Conservation (phyloP, 2,329 filamentous ascomycete genomes). For the Fusarium sp. region DNA sequence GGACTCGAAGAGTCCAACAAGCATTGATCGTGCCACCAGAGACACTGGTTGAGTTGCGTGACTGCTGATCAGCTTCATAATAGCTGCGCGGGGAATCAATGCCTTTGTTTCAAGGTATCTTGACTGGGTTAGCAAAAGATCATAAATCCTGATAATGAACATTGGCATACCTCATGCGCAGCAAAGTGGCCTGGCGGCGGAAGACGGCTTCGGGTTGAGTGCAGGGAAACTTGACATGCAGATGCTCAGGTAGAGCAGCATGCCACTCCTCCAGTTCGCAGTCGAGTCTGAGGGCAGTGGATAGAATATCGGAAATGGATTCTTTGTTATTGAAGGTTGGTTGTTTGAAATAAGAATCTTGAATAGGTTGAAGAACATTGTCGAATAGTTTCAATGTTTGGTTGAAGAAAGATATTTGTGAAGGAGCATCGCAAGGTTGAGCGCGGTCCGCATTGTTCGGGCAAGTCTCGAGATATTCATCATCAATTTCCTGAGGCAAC, state of each 20-base stretch:
- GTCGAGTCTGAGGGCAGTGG: conserved; percentile 38
- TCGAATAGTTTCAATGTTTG: conserved; percentile 43
- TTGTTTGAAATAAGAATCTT: conserved; percentile 28
- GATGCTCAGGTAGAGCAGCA: conserved; percentile 36
- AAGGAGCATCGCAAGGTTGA: conserved; percentile 42
- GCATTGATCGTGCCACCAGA: conserved; percentile 35
- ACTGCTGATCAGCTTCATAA: conserved; percentile 40
- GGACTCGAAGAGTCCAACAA: conserved; percentile 39
- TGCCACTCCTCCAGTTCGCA: conserved; percentile 45
- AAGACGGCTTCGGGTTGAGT: conserved; percentile 38
- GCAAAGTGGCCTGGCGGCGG: conserved; percentile 43
- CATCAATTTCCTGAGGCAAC: conserved; percentile 44
- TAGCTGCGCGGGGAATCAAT: conserved; percentile 39
- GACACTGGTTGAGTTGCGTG: conserved; percentile 24
- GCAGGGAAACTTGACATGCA: conserved; percentile 36
- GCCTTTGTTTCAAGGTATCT: conserved; percentile 47
- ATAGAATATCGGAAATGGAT: conserved; percentile 28
- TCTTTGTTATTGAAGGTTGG: conserved; percentile 8
- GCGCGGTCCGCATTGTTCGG: conserved; percentile 6
- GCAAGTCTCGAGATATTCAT: conserved; percentile 41
- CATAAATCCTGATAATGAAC: fast-evolving
- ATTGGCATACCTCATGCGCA: conserved; percentile 39
- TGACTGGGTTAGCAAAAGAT: background rate
- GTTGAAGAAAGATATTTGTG: conserved; percentile 44
- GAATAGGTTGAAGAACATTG: conserved; percentile 40